A percentile compares a stretch with the other conserved stretches of the same genome.
These are phyloP conservation scores for Cornus kousa DNA, from an alignment of 148 eudicot species.

Conservation along the genomic window DNA sequence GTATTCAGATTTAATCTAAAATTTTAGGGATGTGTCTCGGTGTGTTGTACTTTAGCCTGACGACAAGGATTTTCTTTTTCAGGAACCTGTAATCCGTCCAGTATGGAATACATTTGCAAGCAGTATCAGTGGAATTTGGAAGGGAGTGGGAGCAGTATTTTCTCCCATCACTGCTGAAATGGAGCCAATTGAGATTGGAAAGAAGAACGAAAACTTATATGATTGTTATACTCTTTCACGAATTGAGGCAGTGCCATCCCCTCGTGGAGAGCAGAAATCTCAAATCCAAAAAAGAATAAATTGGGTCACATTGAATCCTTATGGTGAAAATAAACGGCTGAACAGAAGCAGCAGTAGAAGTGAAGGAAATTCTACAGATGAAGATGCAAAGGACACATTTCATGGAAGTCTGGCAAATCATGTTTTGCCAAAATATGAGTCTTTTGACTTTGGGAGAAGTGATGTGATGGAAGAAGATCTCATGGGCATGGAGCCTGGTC, in stretches of 20 bases:
- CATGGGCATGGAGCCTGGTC: conserved; percentile 92
- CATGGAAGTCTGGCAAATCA: conserved; percentile 28
- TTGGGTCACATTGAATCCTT: conserved; percentile 88
- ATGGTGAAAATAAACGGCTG: conserved; percentile 57
- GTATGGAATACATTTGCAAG: conserved; percentile 91
- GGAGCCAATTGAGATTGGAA: conserved; percentile 94
- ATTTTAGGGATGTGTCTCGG: not conserved
- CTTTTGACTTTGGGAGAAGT: conserved; percentile 70
- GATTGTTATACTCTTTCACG: conserved; percentile 85
- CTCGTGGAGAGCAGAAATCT: conserved; percentile 41
- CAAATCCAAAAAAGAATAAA: conserved; percentile 64
- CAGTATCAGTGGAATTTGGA: conserved; percentile 99
- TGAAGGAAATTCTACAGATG: conserved; percentile 26
- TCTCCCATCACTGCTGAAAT: conserved; percentile 95
- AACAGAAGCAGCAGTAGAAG: conserved; percentile 24
- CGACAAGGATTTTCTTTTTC: conserved; percentile 11
- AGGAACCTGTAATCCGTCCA: conserved; percentile 97
- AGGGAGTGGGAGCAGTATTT: conserved; percentile 96
- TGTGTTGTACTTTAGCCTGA: not conserved
- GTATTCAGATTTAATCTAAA: not conserved
- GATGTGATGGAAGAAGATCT: conserved; percentile 98
- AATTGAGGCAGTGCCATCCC: conserved; percentile 46
- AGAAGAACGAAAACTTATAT: conserved; percentile 62
- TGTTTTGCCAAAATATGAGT: conserved; percentile 73
- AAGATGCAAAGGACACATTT: conserved; percentile 22